Conservation (phyloP, 768 basidiomycete genomes). For the Leccinum aurantiacum region DNA sequence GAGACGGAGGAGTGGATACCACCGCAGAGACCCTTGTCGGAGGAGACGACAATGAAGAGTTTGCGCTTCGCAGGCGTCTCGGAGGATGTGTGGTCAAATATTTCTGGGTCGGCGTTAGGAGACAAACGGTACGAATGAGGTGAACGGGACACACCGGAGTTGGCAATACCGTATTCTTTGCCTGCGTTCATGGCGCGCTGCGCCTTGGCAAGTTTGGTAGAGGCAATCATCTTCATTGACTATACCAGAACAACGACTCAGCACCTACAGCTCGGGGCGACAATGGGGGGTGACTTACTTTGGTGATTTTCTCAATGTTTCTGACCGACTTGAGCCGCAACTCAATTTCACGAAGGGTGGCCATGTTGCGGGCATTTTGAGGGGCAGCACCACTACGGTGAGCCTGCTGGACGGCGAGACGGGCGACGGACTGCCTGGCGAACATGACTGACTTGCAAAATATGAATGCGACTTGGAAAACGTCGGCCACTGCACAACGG, state of each 20-base stretch:
- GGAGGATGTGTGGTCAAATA: constrained; percentile 76
- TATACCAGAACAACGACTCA: constrained; percentile 31
- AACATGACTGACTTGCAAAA: constrained; percentile 39
- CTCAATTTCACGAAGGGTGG: constrained; percentile 97
- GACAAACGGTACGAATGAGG: background rate
- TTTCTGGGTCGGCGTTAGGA: constrained; percentile 52
- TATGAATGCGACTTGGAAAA: constrained; percentile 23
- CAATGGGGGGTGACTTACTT: constrained; percentile 50
- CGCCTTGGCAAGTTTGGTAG: constrained; percentile 93
- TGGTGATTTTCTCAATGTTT: constrained; percentile 99
- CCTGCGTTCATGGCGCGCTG: constrained; percentile 90
- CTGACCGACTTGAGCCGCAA: constrained; percentile 91
- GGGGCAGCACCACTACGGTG: constrained; percentile 39
- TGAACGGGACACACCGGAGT: constrained; percentile 58
- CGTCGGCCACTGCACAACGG: constrained; percentile 41
- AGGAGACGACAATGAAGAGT: constrained; percentile 93
- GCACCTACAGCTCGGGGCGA: background rate
- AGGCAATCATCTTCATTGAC: constrained; percentile 99
- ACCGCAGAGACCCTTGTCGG: constrained; percentile 99
- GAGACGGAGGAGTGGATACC: constrained; percentile 98
- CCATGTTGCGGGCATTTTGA: constrained; percentile 79
- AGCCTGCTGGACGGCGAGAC: constrained; percentile 41
- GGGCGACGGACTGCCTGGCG: constrained; percentile 48
- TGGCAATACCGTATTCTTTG: constrained; percentile 91
- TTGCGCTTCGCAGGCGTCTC: constrained; percentile 71